A percentile compares a stretch with the other conserved stretches of the same genome.
These are phyloP conservation scores for Puccinia brachypodii DNA, from an alignment of 1,284 basidiomycete species.

Conservation along the genomic window DNA sequence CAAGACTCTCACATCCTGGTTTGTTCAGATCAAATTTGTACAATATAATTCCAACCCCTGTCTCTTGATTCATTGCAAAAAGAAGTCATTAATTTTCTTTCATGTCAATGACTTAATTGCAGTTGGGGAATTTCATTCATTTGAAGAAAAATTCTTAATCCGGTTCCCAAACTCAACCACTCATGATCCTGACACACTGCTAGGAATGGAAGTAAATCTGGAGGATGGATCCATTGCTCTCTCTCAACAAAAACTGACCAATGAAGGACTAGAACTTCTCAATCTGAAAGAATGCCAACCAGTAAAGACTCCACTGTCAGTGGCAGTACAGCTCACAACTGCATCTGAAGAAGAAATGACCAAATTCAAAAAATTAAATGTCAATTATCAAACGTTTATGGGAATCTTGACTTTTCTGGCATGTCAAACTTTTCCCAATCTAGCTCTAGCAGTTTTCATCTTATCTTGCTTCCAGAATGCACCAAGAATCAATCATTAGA, in stretches of 20 bases:
- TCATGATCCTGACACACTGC: not conserved
- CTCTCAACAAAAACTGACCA: not conserved
- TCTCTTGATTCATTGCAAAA: not conserved
- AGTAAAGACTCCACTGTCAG: not conserved
- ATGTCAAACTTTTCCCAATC: not conserved
- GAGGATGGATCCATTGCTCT: not conserved
- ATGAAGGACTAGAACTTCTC: not conserved
- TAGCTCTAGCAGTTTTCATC: not conserved
- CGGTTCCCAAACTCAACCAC: not conserved
- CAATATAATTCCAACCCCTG: not conserved
- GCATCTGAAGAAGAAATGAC: not conserved
- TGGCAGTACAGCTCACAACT: not conserved
- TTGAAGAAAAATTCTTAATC: not conserved
- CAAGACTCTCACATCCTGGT: not conserved
- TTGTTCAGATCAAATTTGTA: not conserved
- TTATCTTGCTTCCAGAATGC: not conserved
- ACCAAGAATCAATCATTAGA: not conserved
- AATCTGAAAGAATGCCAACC: not conserved
- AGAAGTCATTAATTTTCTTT: not conserved
- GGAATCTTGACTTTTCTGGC: not conserved
- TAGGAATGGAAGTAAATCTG: not conserved
- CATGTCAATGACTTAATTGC: not conserved
- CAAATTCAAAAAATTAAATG: not conserved
- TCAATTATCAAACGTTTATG: not conserved
- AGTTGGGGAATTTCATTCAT: not conserved